Conservation (phyloP, 73 alveolate species). For the Paramecium primaurelia region DNA sequence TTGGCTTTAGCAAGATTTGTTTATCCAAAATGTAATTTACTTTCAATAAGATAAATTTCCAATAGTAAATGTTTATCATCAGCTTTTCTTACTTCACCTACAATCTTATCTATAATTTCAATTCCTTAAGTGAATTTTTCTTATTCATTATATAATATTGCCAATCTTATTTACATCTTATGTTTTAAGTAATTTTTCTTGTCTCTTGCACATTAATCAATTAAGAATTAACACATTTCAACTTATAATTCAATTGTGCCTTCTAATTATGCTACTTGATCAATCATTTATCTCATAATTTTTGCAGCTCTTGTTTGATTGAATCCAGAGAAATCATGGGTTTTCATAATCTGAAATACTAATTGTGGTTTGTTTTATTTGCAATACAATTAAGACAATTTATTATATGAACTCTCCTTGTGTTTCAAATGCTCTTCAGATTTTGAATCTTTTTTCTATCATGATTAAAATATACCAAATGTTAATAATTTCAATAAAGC, state of each 20-base stretch:
- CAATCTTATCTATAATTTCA: constrained; percentile 61
- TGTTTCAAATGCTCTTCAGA: constrained; percentile 12
- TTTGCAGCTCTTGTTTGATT: constrained; percentile 56
- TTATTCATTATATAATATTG: constrained; percentile 62
- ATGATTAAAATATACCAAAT: neutral
- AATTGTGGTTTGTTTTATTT: neutral
- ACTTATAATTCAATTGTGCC: constrained; percentile 60
- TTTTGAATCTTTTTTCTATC: neutral
- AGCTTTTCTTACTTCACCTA: constrained; percentile 71
- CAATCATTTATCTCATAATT: constrained; percentile 60
- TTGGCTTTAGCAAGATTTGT: constrained; percentile 80
- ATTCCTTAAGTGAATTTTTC: constrained; percentile 64
- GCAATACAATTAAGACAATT: neutral
- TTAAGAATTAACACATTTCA: constrained; percentile 69
- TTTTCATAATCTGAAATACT: neutral
- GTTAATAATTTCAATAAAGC: neutral
- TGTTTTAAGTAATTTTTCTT: constrained; percentile 71
- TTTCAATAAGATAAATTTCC: constrained; percentile 73
- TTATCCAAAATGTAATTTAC: constrained; percentile 74
- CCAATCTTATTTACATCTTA: constrained; percentile 75
- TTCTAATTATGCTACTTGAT: constrained; percentile 60
- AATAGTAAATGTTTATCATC: constrained; percentile 78
- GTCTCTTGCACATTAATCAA: constrained; percentile 76
- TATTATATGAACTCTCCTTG: neutral
- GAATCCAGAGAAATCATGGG: constrained; percentile 39